Percentiles rank a stretch among this genome's conserved stretches.
phyloP scores from a whole-genome alignment of 1,139 yeast species.

The Protomyces arabidopsidicola region DNA sequence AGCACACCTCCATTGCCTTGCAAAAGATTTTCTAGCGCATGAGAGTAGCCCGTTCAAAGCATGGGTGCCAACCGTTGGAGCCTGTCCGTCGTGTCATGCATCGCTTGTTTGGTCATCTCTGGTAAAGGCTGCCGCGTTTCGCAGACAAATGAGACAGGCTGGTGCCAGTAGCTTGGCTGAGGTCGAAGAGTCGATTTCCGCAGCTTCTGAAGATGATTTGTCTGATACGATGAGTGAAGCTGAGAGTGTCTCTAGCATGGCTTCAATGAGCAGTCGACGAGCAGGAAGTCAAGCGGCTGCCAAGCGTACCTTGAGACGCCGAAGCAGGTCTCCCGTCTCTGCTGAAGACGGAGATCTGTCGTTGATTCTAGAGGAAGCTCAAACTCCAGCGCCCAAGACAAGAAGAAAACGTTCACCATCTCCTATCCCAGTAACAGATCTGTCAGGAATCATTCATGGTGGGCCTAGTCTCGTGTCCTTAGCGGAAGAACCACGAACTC shows the following conservation, averaged over 20 bases:
- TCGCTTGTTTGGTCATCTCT: constrained; percentile 12
- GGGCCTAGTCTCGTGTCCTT: too few relatives aligned
- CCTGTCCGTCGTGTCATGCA: constrained; percentile 10
- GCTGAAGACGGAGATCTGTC: too few relatives aligned
- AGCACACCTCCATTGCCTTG: constrained; percentile 15
- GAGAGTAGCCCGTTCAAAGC: background rate
- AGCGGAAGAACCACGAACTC: background rate
- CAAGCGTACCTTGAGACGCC: background rate
- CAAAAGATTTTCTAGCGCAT: background rate
- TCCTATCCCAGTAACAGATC: too few relatives aligned
- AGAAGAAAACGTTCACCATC: too few relatives aligned
- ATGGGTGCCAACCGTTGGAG: constrained; percentile 10
- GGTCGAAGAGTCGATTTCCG: background rate
- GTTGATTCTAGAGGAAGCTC: too few relatives aligned
- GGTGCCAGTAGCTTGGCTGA: background rate
- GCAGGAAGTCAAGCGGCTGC: background rate
- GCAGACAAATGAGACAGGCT: background rate
- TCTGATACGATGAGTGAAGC: background rate
- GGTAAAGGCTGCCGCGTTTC: constrained; percentile 17
- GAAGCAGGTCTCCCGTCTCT: too few relatives aligned
- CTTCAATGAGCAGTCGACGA: background rate
- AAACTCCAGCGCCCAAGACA: too few relatives aligned
- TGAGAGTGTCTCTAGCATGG: background rate
- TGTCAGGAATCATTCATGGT: too few relatives aligned
- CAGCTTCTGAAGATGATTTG: background rate